Base-by-base conservation (phyloP, 345 rosid species). In the Iberis pinnata region DNA sequence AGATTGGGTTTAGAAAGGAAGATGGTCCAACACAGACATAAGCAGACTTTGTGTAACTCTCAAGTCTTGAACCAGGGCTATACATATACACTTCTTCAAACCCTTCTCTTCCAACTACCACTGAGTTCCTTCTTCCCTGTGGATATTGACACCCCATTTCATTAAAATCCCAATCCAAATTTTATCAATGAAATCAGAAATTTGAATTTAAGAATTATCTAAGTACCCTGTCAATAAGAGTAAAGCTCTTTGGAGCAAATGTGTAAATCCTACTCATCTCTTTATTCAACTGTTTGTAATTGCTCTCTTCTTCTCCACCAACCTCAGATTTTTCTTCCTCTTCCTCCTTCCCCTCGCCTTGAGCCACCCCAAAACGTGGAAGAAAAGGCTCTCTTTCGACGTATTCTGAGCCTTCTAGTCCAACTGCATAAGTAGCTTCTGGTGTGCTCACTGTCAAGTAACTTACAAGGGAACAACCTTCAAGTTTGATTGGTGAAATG, bases 51-150 rank as follows among this genome's bases (percentile, higher is more conserved):
- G 85, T 70, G 39, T 84, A 84, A 60, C 65, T 72, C 58, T 80
- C 90, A 59, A 80, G 73, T 22, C 20, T 70, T 10, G 95, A 82
- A 12, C 98, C 95, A 8, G 98, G 96, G 55, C 98, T 90, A 65
- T 72, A 75, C 51, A 90, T 58, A 59, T 90, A 90, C 38, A 86
- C 60, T 71, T 84, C 96, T 18, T 80, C 73, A 25, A 84, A 82
- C 5, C 94, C 94, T 3, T 70, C 76, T 65, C 94, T 73, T 59
- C 84, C 81, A 36, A 81, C 65, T 14, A 58, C 68, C 27, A 90
- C 78, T 3, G 96, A 86, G 80, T 84, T 86, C 55, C 96, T 79
- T 73, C 87, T 76, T 12, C 98, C 92, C 96, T 90, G 76, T 7
- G 11, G 8, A 33, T 11, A 9, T 3, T 6, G 29, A 40, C 12